Evolutionary conservation across 2,329 filamentous ascomycete genomes (phyloP).

Genomic region (Aaosphaeria arxii): DNA sequence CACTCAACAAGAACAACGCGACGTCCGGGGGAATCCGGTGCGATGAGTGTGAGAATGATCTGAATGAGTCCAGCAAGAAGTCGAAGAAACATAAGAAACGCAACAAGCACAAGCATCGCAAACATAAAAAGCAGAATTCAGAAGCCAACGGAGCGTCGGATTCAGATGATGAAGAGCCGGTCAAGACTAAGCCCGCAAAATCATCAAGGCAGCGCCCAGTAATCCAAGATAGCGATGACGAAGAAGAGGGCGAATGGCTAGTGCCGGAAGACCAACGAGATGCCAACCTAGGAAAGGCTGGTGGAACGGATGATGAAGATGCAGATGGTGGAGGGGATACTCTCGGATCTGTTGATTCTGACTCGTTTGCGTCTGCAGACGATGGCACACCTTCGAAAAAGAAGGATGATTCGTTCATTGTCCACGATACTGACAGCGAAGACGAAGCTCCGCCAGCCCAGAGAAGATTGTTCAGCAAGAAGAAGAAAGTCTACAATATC

Average conservation of each 20-base stretch:
- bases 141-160: slow-evolving; percentile 19
- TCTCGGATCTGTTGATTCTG: slow-evolving; percentile 69
- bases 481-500: slow-evolving; percentile 56
- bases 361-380: slow-evolving; percentile 59
- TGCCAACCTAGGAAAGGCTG: slow-evolving; percentile 68
- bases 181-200: slow-evolving; percentile 10
- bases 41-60: slow-evolving; percentile 69
- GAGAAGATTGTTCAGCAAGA: slow-evolving; percentile 25
- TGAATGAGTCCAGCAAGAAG: slow-evolving; percentile 55
- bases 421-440: slow-evolving; percentile 35
- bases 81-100: slow-evolving; percentile 40
- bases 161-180: slow-evolving; percentile 19
- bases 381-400: slow-evolving; percentile 26
- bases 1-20: slow-evolving; percentile 58
- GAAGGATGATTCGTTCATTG: slow-evolving; percentile 31
- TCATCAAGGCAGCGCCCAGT: slow-evolving; percentile 36
- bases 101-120: slow-evolving; percentile 35
- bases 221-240: slow-evolving; percentile 65
- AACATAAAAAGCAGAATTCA: slow-evolving; percentile 34
- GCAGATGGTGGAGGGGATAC: slow-evolving; percentile 83
- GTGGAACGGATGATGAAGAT: slow-evolving; percentile 83
- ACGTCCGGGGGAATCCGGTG: slow-evolving; percentile 59
- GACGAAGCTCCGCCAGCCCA: slow-evolving; percentile 35
- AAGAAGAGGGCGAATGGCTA: slow-evolving; percentile 75
- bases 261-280: slow-evolving; percentile 66